Evolutionary conservation across 179 eudicot genomes (phyloP), one percentile per base, ranked within the genome.

Genomic region (Silene noctiflora): DNA sequence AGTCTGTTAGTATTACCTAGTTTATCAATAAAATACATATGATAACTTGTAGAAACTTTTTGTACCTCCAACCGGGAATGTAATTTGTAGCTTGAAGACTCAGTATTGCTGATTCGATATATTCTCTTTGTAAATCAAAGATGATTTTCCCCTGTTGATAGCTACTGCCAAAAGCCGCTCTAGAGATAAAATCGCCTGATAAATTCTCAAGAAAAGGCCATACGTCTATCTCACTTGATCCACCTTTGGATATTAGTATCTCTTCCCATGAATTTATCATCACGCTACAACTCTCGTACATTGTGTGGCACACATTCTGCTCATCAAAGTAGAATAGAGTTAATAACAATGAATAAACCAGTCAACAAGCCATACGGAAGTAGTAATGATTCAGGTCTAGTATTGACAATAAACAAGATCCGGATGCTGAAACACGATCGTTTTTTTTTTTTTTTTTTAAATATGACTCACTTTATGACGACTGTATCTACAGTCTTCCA

Each of bases 251-350:
- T 19, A 67, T n/a, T n/a, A 74, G 14, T n/a, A 70, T 35, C 56
- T 65, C 61, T 65, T 80, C 81, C 86, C 83, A 83, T n/a, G 66
- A 61, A 56, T 65, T 75, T 4, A 71, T 75, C 86, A 81, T 75
- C 71, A 75, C 68, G 33, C 25, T 72, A 70, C 86, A 84, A 75
- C 86, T 72, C 68, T 55, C 44, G 4, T 76, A 59, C 51, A 73
- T 68, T 44, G 78, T 80, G 0, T 77, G 80, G 31, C 78, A 19
- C 82, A 83, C 67, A 61, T 39, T 61, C 78, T 80, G 83, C 33
- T 21, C 21, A 58, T 31, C 21, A 19, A 20, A 75, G 0, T 77
- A 21, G 44, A 59, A 22, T 39, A 35, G 42, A 35, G 42, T 35
- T 35, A 35, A 35, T 35, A 35, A 6, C 1, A 35, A 35, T 35